A percentile compares a stretch with the other conserved stretches of the same genome.
Conservation (phyloP, 768 basidiomycete species). For the Boletus pseudopeckii region DNA sequence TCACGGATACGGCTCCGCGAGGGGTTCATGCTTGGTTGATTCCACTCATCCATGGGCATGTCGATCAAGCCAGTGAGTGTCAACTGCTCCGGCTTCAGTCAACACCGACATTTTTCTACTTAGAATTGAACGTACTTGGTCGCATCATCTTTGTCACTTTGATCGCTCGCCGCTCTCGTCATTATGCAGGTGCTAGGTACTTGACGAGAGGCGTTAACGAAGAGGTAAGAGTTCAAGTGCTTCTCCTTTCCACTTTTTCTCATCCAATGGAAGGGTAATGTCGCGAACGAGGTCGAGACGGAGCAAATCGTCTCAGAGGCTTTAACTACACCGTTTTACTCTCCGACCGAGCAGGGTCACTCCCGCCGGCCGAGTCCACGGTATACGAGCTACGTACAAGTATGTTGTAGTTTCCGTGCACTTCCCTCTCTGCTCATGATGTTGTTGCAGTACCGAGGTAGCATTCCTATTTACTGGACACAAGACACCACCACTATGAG, state of each 20-base stretch:
- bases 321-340: conserved; percentile 85
- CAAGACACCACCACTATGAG: conserved; percentile 89
- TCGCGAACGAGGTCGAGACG: conserved; percentile 98
- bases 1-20: conserved; percentile 41
- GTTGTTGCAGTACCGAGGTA: conserved; percentile 74
- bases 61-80: conserved; percentile 93
- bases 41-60: conserved; percentile 91
- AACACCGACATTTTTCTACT: not conserved
- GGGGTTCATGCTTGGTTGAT: conserved; percentile 78
- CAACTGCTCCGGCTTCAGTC: not conserved
- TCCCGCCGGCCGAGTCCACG: conserved; percentile 69
- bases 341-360: conserved; percentile 42
- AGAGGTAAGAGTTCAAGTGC: conserved; percentile 47
- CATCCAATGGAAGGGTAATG: conserved; percentile 67
- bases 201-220: conserved; percentile 93
- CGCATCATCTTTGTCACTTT: conserved; percentile 89
- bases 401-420: conserved; percentile 20
- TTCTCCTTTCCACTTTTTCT: not conserved
- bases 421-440: not conserved
- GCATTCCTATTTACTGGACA: conserved; percentile 95
- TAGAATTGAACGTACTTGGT: conserved; percentile 88
- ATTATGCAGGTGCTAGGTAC: conserved; percentile 94
- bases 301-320: conserved; percentile 96
- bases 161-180: conserved; percentile 91
- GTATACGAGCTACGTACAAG: conserved; percentile 95